Evolutionary conservation across 208 protist species (phyloP).

Genomic region (Crithidia acanthocephali): DNA sequence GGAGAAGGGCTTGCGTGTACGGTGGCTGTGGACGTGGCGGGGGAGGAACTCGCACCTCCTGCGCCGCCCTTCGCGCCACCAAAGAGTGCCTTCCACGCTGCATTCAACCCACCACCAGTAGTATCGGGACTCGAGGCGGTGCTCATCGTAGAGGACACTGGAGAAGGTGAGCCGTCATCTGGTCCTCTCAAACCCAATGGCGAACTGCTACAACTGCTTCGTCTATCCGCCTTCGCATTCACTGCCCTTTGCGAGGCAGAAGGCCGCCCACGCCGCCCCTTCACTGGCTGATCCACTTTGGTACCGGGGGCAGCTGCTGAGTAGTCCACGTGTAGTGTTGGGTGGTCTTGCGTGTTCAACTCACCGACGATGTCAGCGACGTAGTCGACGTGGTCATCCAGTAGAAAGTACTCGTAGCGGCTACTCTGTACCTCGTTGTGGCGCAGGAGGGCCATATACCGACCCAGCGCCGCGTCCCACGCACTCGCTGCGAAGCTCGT

Average conservation of each 20-base stretch:
- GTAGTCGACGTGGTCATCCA: slow-evolving; percentile 38
- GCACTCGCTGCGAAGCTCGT: slow-evolving; percentile 31
- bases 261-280: slow-evolving; percentile 4
- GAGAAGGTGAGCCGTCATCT: background rate
- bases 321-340: slow-evolving; percentile 32
- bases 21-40: background rate
- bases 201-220: background rate
- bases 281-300: background rate
- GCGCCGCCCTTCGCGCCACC: background rate
- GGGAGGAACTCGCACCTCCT: background rate
- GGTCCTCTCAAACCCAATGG: background rate
- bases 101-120: slow-evolving; percentile 6
- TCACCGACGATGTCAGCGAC: slow-evolving; percentile 37
- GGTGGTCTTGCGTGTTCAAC: slow-evolving; percentile 41
- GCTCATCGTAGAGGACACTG: background rate
- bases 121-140: background rate
- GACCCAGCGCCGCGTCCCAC: slow-evolving; percentile 41
- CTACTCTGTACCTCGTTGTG: slow-evolving; percentile 51
- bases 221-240: background rate
- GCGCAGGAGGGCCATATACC: slow-evolving; percentile 24
- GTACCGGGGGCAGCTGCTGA: background rate
- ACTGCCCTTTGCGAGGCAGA: background rate
- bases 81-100: slow-evolving; percentile 34
- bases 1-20: background rate
- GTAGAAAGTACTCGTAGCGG: slow-evolving; percentile 51